These are phyloP conservation scores for Amaranthus palmeri DNA, from an alignment of 148 eudicot genomes.

Conservation along the genomic window DNA sequence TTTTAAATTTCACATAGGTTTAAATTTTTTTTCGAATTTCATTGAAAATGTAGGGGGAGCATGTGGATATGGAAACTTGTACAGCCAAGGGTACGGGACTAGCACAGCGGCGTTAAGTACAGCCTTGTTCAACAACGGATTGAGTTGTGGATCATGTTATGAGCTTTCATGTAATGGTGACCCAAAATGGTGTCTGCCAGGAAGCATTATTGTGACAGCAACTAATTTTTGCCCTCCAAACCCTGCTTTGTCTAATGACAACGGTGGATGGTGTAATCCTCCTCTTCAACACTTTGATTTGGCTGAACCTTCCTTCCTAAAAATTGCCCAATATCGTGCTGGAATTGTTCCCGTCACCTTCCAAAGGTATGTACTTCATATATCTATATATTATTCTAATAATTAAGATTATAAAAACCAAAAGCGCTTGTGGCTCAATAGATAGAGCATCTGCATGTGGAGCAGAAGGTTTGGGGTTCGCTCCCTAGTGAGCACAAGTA, in stretches of 20 bases:
- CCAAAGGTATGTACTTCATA: slow-evolving; percentile 45
- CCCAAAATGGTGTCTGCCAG: slow-evolving; percentile 56
- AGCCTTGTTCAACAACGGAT: slow-evolving; percentile 63
- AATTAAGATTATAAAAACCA: too few species aligned
- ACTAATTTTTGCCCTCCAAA: slow-evolving; percentile 89
- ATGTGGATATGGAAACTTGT: slow-evolving; percentile 72
- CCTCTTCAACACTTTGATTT: slow-evolving; percentile 82
- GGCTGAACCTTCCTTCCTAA: slow-evolving; percentile 73
- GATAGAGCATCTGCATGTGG: too few species aligned
- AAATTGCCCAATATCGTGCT: slow-evolving; percentile 73
- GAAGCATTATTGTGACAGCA: slow-evolving; percentile 59
- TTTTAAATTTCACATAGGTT: too few species aligned
- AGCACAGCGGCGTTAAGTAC: slow-evolving; percentile 81
- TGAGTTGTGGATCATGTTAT: slow-evolving; percentile 70
- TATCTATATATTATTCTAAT: background rate
- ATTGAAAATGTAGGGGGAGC: slow-evolving; percentile 49
- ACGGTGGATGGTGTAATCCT: slow-evolving; percentile 96
- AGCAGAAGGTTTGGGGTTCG: too few species aligned
- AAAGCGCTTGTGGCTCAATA: too few species aligned
- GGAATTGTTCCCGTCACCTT: slow-evolving; percentile 77
- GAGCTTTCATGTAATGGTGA: slow-evolving; percentile 53
- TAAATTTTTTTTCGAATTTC: background rate
- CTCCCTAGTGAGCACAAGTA: too few species aligned
- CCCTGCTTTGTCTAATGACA: slow-evolving; percentile 48
- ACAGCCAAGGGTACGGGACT: slow-evolving; percentile 65